These are phyloP conservation scores for Colletotrichum lindemuthianum DNA, from an alignment of 2,329 filamentous ascomycete genomes.

Conservation along the genomic window DNA sequence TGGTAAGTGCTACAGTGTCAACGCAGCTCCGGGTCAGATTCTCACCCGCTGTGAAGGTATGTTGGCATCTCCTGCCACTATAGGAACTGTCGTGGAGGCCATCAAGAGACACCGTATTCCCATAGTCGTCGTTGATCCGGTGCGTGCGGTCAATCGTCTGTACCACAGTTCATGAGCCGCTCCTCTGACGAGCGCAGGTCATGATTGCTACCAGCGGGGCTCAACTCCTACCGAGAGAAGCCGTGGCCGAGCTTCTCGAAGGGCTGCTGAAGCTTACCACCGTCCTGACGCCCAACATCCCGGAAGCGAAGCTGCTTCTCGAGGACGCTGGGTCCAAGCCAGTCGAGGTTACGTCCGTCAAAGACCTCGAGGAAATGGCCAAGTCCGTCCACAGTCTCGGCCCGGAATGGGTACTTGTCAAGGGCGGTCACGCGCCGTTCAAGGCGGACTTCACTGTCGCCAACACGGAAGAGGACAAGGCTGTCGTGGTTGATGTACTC, in stretches of 20 bases:
- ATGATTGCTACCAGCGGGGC: slow-evolving; percentile 91
- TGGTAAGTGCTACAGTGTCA: slow-evolving; percentile 61
- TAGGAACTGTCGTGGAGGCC: slow-evolving; percentile 73
- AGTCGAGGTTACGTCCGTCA: slow-evolving; percentile 60
- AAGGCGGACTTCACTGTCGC: slow-evolving; percentile 70
- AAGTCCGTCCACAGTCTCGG: slow-evolving; percentile 74
- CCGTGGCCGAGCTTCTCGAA: slow-evolving; percentile 68
- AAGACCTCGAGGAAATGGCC: slow-evolving; percentile 76
- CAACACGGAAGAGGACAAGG: slow-evolving; percentile 64
- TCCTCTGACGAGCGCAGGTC: slow-evolving; percentile 64
- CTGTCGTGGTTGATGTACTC: slow-evolving; percentile 81
- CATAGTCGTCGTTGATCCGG: slow-evolving; percentile 76
- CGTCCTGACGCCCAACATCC: slow-evolving; percentile 80
- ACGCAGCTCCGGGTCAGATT: background rate
- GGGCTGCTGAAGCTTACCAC: slow-evolving; percentile 73
- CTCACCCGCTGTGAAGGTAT: slow-evolving; percentile 68
- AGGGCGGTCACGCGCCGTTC: slow-evolving; percentile 91
- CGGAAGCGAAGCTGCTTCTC: slow-evolving; percentile 76
- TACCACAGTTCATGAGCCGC: background rate
- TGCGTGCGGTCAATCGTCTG: background rate
- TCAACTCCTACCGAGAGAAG: slow-evolving; percentile 71
- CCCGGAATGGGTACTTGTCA: slow-evolving; percentile 83
- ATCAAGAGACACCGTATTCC: slow-evolving; percentile 67
- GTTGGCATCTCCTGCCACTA: slow-evolving; percentile 78
- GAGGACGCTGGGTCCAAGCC: slow-evolving; percentile 56